These are phyloP conservation scores for Neoboletus brunneissimus DNA, from an alignment of 768 basidiomycete species.

Conservation along the genomic window DNA sequence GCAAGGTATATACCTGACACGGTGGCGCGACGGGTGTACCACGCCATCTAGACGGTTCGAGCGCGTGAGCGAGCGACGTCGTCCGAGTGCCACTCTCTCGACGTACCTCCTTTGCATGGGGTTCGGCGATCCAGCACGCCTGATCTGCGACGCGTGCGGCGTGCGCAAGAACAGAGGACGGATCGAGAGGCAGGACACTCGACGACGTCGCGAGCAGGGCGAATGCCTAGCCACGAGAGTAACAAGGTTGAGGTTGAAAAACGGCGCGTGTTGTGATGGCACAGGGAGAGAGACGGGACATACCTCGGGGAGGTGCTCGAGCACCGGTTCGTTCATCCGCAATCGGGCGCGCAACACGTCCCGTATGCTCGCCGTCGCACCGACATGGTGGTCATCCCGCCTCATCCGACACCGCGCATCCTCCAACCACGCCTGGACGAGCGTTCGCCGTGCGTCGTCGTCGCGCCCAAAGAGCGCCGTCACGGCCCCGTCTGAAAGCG, in stretches of 20 bases:
- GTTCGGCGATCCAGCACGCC: conserved; percentile 59
- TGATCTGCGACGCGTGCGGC: conserved; percentile 61
- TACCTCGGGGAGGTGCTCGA: conserved; percentile 67
- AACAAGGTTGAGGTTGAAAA: no score
- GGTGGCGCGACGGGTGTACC: conserved; percentile 69
- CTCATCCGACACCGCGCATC: conserved; percentile 58
- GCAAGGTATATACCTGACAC: conserved; percentile 67
- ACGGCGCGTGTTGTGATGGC: neutral
- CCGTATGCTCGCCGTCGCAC: conserved; percentile 33
- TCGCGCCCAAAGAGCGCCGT: conserved; percentile 72
- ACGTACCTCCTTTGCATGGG: conserved; percentile 57
- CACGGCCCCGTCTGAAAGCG: conserved; percentile 68
- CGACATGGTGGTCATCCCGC: conserved; percentile 1
- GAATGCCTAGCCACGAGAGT: conserved; percentile 57
- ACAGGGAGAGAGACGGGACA: conserved; percentile 11
- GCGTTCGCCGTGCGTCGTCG: conserved; percentile 57
- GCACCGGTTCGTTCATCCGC: conserved; percentile 63
- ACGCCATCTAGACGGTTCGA: conserved; percentile 47
- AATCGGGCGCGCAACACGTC: conserved; percentile 57
- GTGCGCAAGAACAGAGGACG: conserved; percentile 58
- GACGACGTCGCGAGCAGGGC: conserved; percentile 60
- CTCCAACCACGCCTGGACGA: conserved; percentile 74
- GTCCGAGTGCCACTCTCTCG: neutral
- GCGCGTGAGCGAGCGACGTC: neutral
- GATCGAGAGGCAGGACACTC: conserved; percentile 52